Evolutionary conservation across 164 flowering plant genomes (phyloP), one percentile per base, ranked within the genome.

Genomic region (Tinospora cordifolia): DNA sequence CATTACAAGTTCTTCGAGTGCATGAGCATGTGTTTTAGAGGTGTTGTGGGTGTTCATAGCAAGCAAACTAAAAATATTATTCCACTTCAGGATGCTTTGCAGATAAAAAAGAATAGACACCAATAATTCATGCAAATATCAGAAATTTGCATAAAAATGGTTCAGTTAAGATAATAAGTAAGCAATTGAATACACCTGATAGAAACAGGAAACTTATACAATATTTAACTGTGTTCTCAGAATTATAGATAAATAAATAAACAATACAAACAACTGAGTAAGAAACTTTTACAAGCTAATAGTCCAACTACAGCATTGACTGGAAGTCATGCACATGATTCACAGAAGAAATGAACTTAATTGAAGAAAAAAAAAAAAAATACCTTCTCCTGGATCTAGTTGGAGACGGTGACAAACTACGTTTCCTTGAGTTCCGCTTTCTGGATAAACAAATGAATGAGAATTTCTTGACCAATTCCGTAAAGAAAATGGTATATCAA

Each of bases 391-490:
- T 66, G 25, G 75, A 66, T 58, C 66, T 66, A 14, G 75, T 57
- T 15, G 75, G 70, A 30, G 75, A 66, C 41, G 75, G 65, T 44
- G 75, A 72, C 44, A 44, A 26, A 57, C 70, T 72, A 21, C 47
- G 75, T 27, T 44, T 72, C 70, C 65, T 72, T 41, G 70, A 60
- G 40, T 34, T 69, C 39, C 12, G 64, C 66, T 72, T 72, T 44
- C 75, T 93, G 88, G 72, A 79, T 25, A 73, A 24, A 57, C 9
- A 79, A 73, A 54, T 15, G 40, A 60, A 71, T 34, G 72, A 74
- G 11, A 78, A 71, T 27, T n/a, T 17, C 49, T 66, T 9, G 67
- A 63, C 12, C 59, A 60, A 63, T 67, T 19, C 30, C 14, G 38
- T 13, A 54, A 67, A 27, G 49, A 30, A 25, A 54, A 62, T 62